These are phyloP conservation scores for Castanea sativa DNA, from an alignment of 306 rosid genomes.

Conservation along the genomic window DNA sequence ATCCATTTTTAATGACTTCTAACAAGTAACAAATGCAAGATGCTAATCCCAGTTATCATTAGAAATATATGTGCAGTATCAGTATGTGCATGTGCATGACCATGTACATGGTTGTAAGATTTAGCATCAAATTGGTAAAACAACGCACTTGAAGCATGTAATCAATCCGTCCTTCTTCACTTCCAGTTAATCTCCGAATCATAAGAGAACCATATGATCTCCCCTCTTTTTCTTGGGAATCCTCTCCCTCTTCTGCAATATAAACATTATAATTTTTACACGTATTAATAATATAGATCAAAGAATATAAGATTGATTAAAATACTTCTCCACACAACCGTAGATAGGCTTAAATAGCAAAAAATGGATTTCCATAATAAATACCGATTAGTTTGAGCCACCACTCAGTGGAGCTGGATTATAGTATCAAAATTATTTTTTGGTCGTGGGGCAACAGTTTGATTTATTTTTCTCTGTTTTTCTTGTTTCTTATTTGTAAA, in stretches of 20 bases:
- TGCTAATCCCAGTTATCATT: not conserved
- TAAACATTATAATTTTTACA: not conserved
- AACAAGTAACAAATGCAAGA: not conserved
- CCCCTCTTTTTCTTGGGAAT: constrained; percentile 57
- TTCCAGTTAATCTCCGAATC: constrained; percentile 86
- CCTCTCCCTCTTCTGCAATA: constrained; percentile 47
- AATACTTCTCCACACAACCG: not conserved
- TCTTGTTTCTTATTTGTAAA: not conserved
- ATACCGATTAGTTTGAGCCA: not conserved
- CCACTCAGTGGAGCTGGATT: not conserved
- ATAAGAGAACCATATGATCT: constrained; percentile 76
- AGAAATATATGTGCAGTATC: not conserved
- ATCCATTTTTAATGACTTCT: not conserved
- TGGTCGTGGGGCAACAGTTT: not conserved
- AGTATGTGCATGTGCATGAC: not conserved
- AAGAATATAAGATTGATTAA: not conserved
- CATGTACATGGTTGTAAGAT: constrained; percentile 15
- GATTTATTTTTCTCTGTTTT: not conserved
- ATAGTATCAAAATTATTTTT: not conserved
- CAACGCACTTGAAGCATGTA: constrained; percentile 82
- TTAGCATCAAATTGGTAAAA: constrained; percentile 17
- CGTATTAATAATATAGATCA: not conserved
- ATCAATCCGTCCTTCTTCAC: constrained; percentile 76
- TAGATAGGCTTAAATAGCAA: not conserved
- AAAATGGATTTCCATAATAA: not conserved